Conservation (phyloP, 345 rosid species). For the Fremontodendron californicum region DNA sequence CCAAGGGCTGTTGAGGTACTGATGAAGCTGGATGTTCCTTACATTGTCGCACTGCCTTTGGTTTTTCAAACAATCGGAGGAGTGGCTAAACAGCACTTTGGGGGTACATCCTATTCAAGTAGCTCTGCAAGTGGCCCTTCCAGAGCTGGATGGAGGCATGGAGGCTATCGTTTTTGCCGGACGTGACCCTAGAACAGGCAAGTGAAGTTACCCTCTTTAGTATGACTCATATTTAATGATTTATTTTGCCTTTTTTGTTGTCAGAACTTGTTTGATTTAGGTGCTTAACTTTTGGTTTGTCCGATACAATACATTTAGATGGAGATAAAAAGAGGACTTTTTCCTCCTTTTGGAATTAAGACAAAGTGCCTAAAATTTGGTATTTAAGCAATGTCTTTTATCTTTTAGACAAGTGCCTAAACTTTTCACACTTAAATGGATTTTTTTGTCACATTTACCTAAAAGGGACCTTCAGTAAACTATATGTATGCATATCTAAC, state of each 20-base stretch:
- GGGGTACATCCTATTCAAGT: slow-evolving; percentile 98
- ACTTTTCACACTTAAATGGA: too few species aligned
- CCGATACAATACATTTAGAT: neutral
- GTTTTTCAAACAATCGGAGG: slow-evolving; percentile 98
- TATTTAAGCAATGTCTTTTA: neutral
- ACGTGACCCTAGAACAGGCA: slow-evolving; percentile 95
- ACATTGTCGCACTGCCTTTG: slow-evolving; percentile 84
- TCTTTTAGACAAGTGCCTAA: neutral
- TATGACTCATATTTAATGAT: neutral
- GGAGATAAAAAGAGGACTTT: neutral
- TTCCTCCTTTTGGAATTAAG: neutral
- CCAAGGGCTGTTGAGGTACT: slow-evolving; percentile 91
- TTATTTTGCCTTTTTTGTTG: neutral
- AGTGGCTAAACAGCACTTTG: slow-evolving; percentile 91
- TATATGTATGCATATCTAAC: neutral
- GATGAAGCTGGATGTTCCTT: slow-evolving; percentile 91
- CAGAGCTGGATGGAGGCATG: slow-evolving; percentile 99
- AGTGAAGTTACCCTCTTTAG: slow-evolving; percentile 18
- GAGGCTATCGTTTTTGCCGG: slow-evolving; percentile 97
- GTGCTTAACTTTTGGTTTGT: neutral
- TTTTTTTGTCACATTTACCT: neutral
- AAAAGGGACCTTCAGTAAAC: neutral
- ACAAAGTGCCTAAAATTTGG: neutral
- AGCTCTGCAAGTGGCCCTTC: slow-evolving; percentile 97
- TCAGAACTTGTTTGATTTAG: neutral